phyloP scores from a whole-genome alignment of 768 basidiomycete genomes.

The Hortiboletus flavorubellus region DNA sequence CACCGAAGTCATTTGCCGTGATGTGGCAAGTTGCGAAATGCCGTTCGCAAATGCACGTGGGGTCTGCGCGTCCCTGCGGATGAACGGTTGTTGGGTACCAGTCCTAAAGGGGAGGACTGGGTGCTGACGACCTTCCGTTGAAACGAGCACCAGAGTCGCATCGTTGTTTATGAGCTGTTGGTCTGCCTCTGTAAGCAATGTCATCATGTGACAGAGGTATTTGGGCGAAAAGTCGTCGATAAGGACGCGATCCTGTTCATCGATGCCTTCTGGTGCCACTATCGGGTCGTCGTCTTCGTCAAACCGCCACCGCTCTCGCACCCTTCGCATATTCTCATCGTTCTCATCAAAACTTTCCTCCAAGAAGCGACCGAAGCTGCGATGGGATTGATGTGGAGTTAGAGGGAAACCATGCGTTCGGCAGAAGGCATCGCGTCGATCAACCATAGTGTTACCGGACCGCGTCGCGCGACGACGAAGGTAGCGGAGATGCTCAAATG shows the following conservation, averaged over 20 bases:
- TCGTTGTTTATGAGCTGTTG: slow-evolving; percentile 49
- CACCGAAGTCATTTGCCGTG: slow-evolving; percentile 20
- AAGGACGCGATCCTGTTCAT: slow-evolving; percentile 67
- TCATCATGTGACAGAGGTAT: slow-evolving; percentile 56
- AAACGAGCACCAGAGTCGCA: slow-evolving; percentile 41
- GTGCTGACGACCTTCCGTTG: slow-evolving; percentile 49
- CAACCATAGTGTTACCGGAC: slow-evolving; percentile 73
- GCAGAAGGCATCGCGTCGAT: slow-evolving; percentile 52
- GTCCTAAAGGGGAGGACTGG: slow-evolving; percentile 47
- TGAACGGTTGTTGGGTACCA: slow-evolving; percentile 28
- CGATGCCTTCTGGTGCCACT: slow-evolving; percentile 53
- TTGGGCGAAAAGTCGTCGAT: slow-evolving; percentile 67
- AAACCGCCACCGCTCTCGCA: slow-evolving; percentile 64
- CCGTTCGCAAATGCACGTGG: slow-evolving; percentile 25
- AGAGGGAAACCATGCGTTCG: slow-evolving; percentile 24
- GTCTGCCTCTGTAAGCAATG: slow-evolving; percentile 55
- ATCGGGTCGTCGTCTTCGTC: slow-evolving; percentile 62
- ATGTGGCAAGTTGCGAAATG: slow-evolving; percentile 21
- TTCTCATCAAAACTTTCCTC: slow-evolving; percentile 22
- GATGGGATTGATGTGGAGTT: slow-evolving; percentile 1
- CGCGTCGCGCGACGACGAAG: slow-evolving; percentile 79
- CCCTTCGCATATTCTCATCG: slow-evolving; percentile 39
- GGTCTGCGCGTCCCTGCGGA: slow-evolving; percentile 26
- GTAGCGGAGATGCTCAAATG: slow-evolving; percentile 22
- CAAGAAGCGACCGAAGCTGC: slow-evolving; percentile 26